A percentile compares a stretch with the other conserved stretches of the same genome.
These are phyloP conservation scores for Raphanus sativus DNA, from an alignment of 345 rosid species.

Conservation along the genomic window DNA sequence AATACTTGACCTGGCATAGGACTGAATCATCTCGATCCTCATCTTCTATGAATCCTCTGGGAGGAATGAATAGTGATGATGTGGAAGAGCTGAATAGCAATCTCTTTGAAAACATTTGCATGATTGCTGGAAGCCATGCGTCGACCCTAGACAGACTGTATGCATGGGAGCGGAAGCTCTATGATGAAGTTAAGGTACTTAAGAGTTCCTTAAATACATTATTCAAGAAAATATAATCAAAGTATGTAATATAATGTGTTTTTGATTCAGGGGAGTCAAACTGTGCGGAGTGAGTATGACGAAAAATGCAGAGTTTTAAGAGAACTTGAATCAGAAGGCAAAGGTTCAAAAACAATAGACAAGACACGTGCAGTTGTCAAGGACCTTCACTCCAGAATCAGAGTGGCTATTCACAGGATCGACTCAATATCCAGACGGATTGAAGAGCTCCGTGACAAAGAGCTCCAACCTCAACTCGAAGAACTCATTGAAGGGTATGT, in stretches of 20 bases:
- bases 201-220: slow-evolving; percentile 6
- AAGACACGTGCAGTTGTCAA: slow-evolving; percentile 86
- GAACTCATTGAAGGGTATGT: slow-evolving; percentile 89
- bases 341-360: slow-evolving; percentile 54
- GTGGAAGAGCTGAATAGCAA: slow-evolving; percentile 57
- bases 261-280: slow-evolving; percentile 69
- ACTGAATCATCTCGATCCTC: slow-evolving; percentile 80
- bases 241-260: background rate
- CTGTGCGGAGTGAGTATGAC: slow-evolving; percentile 72
- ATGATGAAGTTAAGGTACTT: slow-evolving; percentile 94
- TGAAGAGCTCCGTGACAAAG: slow-evolving; percentile 88
- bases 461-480: slow-evolving; percentile 97
- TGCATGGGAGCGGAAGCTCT: slow-evolving; percentile 99
- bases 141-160: slow-evolving; percentile 87
- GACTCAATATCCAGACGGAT: slow-evolving; percentile 83
- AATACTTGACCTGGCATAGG: slow-evolving; percentile 93
- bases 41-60: slow-evolving; percentile 69
- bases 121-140: slow-evolving; percentile 94
- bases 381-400: slow-evolving; percentile 92
- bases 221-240: background rate
- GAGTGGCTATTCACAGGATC: slow-evolving; percentile 89
- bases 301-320: slow-evolving; percentile 59
- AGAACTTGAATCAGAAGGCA: slow-evolving; percentile 69
- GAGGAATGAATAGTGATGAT: slow-evolving; percentile 62
- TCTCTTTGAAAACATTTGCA: slow-evolving; percentile 68